A percentile compares a stretch with the other conserved stretches of the same genome.
Conservation (phyloP, 2,329 filamentous ascomycete species). For the Stachybotrys echinatus region DNA sequence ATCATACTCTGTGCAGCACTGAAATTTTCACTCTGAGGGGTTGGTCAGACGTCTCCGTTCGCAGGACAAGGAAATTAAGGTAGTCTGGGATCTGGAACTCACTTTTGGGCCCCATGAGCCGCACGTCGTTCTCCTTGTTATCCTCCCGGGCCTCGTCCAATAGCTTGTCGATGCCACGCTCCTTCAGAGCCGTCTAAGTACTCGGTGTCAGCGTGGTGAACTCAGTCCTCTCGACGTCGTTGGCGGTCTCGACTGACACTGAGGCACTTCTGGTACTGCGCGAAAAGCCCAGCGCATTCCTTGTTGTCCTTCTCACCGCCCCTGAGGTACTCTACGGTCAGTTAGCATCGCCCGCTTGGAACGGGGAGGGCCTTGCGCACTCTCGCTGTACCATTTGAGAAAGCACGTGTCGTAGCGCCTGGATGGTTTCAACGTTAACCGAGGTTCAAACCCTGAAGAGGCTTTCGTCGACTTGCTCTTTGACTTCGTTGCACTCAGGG, state of each 20-base stretch:
- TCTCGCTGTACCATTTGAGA: slow-evolving; percentile 98
- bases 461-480: slow-evolving; percentile 74
- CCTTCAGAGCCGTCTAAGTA: slow-evolving; percentile 74
- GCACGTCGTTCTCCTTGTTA: slow-evolving; percentile 78
- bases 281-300: slow-evolving; percentile 82
- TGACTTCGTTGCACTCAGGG: slow-evolving; percentile 90
- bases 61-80: too few relatives aligned
- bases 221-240: neutral
- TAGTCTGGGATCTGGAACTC: too few relatives aligned
- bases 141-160: slow-evolving; percentile 86
- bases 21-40: too few relatives aligned
- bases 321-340: slow-evolving; percentile 71
- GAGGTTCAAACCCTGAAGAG: too few relatives aligned
- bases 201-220: too few relatives aligned
- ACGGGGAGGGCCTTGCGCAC: slow-evolving; percentile 45
- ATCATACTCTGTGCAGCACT: too few relatives aligned
- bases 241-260: slow-evolving; percentile 51
- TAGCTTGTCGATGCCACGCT: slow-evolving; percentile 87
- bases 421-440: slow-evolving; percentile 1
- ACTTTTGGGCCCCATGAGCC: slow-evolving; percentile 38
- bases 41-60: too few relatives aligned
- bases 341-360: slow-evolving; percentile 6
- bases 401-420: slow-evolving; percentile 97
- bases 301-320: slow-evolving; percentile 75
- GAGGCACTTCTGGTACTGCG: slow-evolving; percentile 82